Percentiles rank a stretch among this genome's conserved stretches.
Conservation (phyloP, 768 basidiomycete species). For the Russula olivacea region DNA sequence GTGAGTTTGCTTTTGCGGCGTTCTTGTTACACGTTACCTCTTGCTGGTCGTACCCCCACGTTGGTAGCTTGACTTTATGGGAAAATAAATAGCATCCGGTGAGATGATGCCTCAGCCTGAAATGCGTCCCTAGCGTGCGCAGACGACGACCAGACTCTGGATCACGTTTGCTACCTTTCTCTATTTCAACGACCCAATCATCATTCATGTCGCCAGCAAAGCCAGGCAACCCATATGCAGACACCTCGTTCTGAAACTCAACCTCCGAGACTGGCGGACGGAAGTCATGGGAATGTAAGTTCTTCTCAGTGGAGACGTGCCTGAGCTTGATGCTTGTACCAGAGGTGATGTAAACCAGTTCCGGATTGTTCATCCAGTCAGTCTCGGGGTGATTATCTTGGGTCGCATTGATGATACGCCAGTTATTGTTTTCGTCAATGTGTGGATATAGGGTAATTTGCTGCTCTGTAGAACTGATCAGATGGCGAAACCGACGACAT, state of each 20-base stretch:
- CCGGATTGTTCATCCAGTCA: slow-evolving; percentile 44
- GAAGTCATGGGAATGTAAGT: slow-evolving; percentile 91
- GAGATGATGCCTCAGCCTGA: slow-evolving; percentile 76
- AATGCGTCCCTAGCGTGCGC: slow-evolving; percentile 73
- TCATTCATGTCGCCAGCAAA: slow-evolving; percentile 90
- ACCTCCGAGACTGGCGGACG: slow-evolving; percentile 95
- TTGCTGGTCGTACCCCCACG: slow-evolving; percentile 98
- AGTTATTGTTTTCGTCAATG: slow-evolving; percentile 93
- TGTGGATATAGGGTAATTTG: slow-evolving; percentile 99
- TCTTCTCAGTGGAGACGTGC: slow-evolving; percentile 75
- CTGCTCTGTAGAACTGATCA: slow-evolving; percentile 59
- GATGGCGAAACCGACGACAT: slow-evolving; percentile 8
- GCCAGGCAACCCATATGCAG: slow-evolving; percentile 83
- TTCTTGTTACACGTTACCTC: slow-evolving; percentile 99
- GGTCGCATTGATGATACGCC: slow-evolving; percentile 79
- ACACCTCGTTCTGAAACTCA: slow-evolving; percentile 98
- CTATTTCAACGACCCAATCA: slow-evolving; percentile 87
- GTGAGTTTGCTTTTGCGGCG: slow-evolving; percentile 77
- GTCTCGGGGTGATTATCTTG: slow-evolving; percentile 36
- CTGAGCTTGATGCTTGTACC: slow-evolving; percentile 72
- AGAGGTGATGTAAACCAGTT: slow-evolving; percentile 57
- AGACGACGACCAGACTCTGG: slow-evolving; percentile 62
- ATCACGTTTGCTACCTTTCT: slow-evolving; percentile 58
- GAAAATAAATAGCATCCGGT: slow-evolving; percentile 97
- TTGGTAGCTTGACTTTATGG: slow-evolving; percentile 95